Evolutionary conservation across 495 filamentous ascomycete species (phyloP), one percentile per base, ranked within the genome.

Genomic region (Massariosphaeria phaeospora): DNA sequence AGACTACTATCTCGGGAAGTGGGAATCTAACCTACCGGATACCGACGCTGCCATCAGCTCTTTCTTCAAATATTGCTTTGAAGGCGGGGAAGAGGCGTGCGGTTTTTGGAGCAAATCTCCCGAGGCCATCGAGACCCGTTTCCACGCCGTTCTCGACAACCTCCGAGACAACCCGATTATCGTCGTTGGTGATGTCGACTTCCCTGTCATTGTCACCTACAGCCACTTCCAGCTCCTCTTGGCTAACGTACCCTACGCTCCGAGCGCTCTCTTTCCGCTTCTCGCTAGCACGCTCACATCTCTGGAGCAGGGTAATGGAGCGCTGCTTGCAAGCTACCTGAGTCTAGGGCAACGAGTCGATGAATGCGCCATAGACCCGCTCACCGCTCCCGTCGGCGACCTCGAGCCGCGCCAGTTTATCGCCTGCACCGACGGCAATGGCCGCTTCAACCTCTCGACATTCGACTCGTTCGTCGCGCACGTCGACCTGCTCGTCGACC

Each of bases 391-490:
- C 12, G 42, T 23, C 26, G n/a, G n/a, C 43, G 15, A 33, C 36
- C 20, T 54, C 35, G 24, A 54, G 42, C 17, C 46, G 30, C 18
- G 48, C 0, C 6, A 6, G 25, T 20, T 33, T 24, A 48, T 36
- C 20, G 23, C 29, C 48, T 61, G 77, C 77, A 0, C 76, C 70
- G 12, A 63, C 73, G 81, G 80, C 2, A 81, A 89, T 38, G 66
- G 82, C 1, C 88, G 86, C 58, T 70, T 76, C 0, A 85, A 89
- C 66, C 45, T 55, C 61, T 1, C 41, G 55, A 1, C 74, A 78
- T 47, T 74, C 76, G 55, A 39, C 64, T 26, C 34, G 64, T n/a
- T 66, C 84, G 2, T 59, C 61, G 8, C 48, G 57, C 6, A 75
- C 81, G 36, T 82, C 76, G 56, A 53, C 65, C 0, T 63, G 66